Percentiles rank a stretch among this genome's conserved stretches.
These are phyloP conservation scores for Corinectria fuckeliana DNA, from an alignment of 2,329 filamentous ascomycete genomes.

Conservation along the genomic window DNA sequence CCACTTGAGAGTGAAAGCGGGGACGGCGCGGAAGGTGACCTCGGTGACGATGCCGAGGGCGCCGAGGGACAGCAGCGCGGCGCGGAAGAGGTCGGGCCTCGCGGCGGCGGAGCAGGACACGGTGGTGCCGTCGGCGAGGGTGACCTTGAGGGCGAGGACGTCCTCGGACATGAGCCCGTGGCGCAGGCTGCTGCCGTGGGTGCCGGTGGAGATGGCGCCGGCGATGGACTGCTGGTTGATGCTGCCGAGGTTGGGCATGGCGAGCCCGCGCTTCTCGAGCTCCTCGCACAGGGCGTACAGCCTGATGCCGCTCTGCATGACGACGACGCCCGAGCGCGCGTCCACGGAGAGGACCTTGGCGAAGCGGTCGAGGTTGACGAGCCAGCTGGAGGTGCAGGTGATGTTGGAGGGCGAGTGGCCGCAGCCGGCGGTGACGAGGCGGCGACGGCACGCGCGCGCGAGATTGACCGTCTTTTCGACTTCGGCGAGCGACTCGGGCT, in stretches of 20 bases:
- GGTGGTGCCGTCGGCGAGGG: conserved; percentile 79
- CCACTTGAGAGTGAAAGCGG: conserved; percentile 87
- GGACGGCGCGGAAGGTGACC: conserved; percentile 82
- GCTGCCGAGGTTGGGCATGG: conserved; percentile 90
- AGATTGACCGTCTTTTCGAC: conserved; percentile 84
- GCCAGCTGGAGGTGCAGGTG: conserved; percentile 93
- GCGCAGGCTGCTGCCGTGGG: conserved; percentile 84
- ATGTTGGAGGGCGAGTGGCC: conserved; percentile 91
- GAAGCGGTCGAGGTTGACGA: conserved; percentile 90
- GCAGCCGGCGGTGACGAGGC: conserved; percentile 86
- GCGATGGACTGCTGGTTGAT: conserved; percentile 95
- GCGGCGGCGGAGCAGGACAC: conserved; percentile 72
- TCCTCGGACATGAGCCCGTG: conserved; percentile 87
- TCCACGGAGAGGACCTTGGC: conserved; percentile 76
- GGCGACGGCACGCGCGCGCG: conserved; percentile 79
- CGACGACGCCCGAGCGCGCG: conserved; percentile 67
- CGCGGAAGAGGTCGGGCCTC: conserved; percentile 83
- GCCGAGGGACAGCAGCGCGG: conserved; percentile 85
- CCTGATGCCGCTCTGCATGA: conserved; percentile 88
- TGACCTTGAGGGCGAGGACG: conserved; percentile 76
- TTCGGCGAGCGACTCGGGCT: conserved; percentile 79
- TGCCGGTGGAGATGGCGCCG: conserved; percentile 90
- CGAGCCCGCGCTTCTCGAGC: conserved; percentile 77
- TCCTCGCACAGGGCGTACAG: conserved; percentile 75
- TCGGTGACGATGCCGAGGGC: conserved; percentile 91